phyloP scores from a whole-genome alignment of 768 basidiomycete genomes.

The Mycena indigotica region DNA sequence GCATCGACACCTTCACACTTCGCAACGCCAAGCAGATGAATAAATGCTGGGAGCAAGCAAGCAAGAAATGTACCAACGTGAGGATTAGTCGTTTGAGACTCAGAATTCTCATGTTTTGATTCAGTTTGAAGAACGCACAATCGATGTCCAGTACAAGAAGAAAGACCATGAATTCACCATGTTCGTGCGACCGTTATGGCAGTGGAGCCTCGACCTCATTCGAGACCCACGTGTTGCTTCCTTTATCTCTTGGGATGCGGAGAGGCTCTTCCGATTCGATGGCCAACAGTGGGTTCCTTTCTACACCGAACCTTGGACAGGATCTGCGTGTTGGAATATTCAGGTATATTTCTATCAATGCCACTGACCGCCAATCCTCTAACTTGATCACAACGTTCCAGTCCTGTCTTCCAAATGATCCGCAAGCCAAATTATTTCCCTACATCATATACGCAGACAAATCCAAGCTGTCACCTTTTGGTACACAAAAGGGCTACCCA shows the following conservation, averaged over 20 bases:
- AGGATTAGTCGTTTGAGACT: not conserved
- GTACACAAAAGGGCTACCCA: conserved; percentile 40
- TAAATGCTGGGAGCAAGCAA: not conserved
- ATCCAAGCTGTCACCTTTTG: conserved; percentile 39
- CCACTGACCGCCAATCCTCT: conserved; percentile 4
- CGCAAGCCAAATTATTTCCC: conserved; percentile 28
- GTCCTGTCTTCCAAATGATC: conserved; percentile 20
- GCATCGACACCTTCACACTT: not conserved
- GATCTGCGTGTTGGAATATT: conserved; percentile 37
- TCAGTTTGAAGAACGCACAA: not conserved
- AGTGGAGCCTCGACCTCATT: conserved; percentile 1
- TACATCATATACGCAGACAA: conserved; percentile 47
- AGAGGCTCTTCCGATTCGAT: conserved; percentile 21
- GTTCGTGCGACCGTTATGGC: conserved; percentile 5
- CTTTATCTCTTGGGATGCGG: conserved; percentile 3
- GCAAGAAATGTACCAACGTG: not conserved
- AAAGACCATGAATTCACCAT: not conserved
- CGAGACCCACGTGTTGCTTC: not conserved
- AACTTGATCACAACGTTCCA: too few relatives aligned
- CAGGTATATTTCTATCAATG: conserved; percentile 34
- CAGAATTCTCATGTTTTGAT: not conserved
- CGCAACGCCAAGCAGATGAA: not conserved
- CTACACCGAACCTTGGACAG: conserved; percentile 28
- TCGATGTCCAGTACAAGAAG: conserved; percentile 1
- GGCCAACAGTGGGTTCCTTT: conserved; percentile 32